Percentiles rank a stretch among this genome's conserved stretches.
These are phyloP conservation scores for Boletus coccyginus DNA, from an alignment of 768 basidiomycete species.

Conservation along the genomic window DNA sequence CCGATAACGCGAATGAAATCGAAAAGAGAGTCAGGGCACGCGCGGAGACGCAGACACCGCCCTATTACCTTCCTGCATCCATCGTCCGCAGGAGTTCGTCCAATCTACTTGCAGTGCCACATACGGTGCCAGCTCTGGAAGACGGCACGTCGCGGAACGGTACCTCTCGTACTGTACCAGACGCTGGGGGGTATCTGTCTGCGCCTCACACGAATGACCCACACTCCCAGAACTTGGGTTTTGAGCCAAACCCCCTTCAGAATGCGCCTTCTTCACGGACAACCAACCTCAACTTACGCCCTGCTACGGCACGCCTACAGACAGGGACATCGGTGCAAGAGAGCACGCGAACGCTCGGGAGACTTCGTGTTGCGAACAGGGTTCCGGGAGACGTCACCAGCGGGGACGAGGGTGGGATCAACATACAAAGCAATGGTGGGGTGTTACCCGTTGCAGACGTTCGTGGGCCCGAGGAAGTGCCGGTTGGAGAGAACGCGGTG, in stretches of 20 bases:
- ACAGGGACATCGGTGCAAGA: constrained; percentile 27
- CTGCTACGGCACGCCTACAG: constrained; percentile 11
- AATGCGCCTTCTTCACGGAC: constrained; percentile 8
- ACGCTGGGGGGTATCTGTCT: neutral
- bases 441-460: neutral
- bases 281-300: constrained; percentile 1
- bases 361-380: constrained; percentile 48
- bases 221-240: constrained; percentile 5
- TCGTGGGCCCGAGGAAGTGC: neutral
- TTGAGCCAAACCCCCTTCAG: neutral
- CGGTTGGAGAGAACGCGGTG: neutral
- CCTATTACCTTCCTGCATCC: constrained; percentile 25
- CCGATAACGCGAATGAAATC: neutral
- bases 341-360: constrained; percentile 39
- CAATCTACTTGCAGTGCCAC: constrained; percentile 18
- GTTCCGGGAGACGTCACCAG: constrained; percentile 44
- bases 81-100: constrained; percentile 17
- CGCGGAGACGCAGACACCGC: constrained; percentile 18
- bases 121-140: constrained; percentile 6
- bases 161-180: neutral
- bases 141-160: constrained; percentile 5
- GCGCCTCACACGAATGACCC: neutral
- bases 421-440: neutral
- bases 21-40: neutral
- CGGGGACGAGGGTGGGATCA: constrained; percentile 30